Percentiles rank a stretch among this genome's conserved stretches.
Conservation (phyloP, 257 asterid genomes). For the Ilex aquifolium region DNA sequence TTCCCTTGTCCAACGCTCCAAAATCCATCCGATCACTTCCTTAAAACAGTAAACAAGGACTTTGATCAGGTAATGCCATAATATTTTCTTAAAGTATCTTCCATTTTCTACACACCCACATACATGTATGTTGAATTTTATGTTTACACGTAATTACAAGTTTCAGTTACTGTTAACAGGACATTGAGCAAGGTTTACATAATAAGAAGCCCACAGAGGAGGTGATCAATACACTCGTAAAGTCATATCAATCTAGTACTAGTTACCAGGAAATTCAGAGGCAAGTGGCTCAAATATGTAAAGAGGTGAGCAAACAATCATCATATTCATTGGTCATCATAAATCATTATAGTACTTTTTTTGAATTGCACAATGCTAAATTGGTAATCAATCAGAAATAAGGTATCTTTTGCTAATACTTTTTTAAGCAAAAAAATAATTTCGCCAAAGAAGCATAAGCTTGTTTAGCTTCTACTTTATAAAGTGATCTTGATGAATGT, state of each 20-base stretch:
- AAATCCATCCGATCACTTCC: slow-evolving; percentile 33
- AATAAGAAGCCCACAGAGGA: slow-evolving; percentile 18
- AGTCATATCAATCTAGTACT: slow-evolving; percentile 15
- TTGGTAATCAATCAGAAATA: no score
- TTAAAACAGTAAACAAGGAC: slow-evolving; percentile 29
- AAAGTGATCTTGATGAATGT: no score
- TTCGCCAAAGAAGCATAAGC: no score
- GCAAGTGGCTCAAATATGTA: slow-evolving; percentile 19
- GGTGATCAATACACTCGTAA: slow-evolving; percentile 13
- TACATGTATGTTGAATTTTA: no score
- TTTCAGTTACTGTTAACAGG: slow-evolving; percentile 8
- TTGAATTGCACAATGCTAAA: no score
- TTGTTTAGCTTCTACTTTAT: no score
- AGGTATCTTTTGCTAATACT: no score
- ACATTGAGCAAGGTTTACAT: slow-evolving; percentile 19
- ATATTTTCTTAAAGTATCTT: not conserved
- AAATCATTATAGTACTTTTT: not conserved
- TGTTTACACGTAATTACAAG: no score
- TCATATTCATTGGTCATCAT: not conserved
- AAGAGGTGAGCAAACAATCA: slow-evolving; percentile 8
- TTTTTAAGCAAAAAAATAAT: no score
- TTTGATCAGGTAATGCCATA: slow-evolving; percentile 19
- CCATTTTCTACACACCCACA: no score
- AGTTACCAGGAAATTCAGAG: slow-evolving; percentile 8
- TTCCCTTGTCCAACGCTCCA: slow-evolving; percentile 31